Conservation (phyloP, 768 basidiomycete species). For the Pholiota molesta region DNA sequence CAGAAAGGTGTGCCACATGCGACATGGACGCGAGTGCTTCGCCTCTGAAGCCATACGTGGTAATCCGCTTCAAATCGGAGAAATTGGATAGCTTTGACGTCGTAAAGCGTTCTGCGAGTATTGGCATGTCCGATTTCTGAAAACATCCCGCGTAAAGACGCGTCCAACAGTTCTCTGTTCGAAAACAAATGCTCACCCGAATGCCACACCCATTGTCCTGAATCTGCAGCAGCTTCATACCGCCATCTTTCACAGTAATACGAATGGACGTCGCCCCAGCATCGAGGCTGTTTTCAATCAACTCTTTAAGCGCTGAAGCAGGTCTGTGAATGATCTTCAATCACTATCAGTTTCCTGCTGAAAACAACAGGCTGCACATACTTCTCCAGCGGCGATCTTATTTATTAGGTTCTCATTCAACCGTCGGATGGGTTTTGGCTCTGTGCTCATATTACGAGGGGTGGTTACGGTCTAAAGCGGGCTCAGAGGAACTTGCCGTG, state of each 20-base stretch:
- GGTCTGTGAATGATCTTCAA: conserved; percentile 59
- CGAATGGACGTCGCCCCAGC: conserved; percentile 88
- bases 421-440: conserved; percentile 70
- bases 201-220: conserved; percentile 98
- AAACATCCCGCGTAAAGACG: background rate
- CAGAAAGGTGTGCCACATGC: conserved; percentile 86
- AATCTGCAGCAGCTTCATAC: conserved; percentile 92
- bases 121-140: conserved; percentile 85
- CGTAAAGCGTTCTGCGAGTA: conserved; percentile 93
- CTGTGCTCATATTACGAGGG: conserved; percentile 21
- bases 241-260: conserved; percentile 92
- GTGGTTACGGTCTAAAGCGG: background rate
- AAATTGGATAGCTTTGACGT: conserved; percentile 91
- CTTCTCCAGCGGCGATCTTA: conserved; percentile 85
- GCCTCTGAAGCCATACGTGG: conserved; percentile 95
- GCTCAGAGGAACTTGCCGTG: background rate
- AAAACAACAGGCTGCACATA: conserved; percentile 24
- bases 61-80: conserved; percentile 80
- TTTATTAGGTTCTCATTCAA: conserved; percentile 87
- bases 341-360: conserved; percentile 13
- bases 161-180: background rate
- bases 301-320: conserved; percentile 93
- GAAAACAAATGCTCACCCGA: conserved; percentile 53
- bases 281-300: conserved; percentile 95
- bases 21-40: conserved; percentile 97